Evolutionary conservation across 805 yeast genomes (phyloP).

Genomic region (Priceomyces castillae): DNA sequence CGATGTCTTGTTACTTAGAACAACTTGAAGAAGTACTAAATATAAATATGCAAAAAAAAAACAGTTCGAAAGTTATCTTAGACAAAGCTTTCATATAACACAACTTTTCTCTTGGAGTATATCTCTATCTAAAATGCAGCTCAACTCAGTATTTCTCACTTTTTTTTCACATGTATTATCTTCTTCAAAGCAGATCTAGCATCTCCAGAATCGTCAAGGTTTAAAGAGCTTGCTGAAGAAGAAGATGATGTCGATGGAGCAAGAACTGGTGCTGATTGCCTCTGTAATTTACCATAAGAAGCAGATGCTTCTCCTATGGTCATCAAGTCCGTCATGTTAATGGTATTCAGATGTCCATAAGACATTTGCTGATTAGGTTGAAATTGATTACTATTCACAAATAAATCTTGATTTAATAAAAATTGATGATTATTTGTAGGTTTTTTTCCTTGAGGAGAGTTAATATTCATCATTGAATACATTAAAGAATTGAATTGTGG

Average conservation of each 20-base stretch:
- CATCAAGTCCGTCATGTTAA: constrained; percentile 21
- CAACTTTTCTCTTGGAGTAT: too few relatives aligned
- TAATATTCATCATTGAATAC: constrained; percentile 33
- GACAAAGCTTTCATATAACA: too few relatives aligned
- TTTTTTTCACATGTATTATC: constrained; percentile 31
- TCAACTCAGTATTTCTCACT: constrained; percentile 8
- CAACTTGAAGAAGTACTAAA: too few relatives aligned
- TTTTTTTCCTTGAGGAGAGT: constrained; percentile 30
- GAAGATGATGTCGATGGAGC: constrained; percentile 8
- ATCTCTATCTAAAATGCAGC: not conserved
- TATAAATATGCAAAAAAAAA: too few relatives aligned
- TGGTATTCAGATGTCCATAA: constrained; percentile 7
- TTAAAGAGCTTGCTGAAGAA: constrained; percentile 8
- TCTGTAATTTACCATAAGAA: constrained; percentile 2
- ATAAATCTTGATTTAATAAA: constrained; percentile 28
- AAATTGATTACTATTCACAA: constrained; percentile 12
- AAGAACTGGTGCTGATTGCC: constrained; percentile 1
- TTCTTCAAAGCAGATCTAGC: constrained; percentile 38
- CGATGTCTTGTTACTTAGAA: too few relatives aligned
- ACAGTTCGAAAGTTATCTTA: too few relatives aligned
- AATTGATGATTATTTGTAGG: constrained; percentile 15
- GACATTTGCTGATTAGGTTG: constrained; percentile 3
- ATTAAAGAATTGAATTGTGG: constrained; percentile 42
- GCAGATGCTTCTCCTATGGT: constrained; percentile 8
- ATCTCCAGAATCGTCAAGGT: constrained; percentile 31